Evolutionary conservation across 495 filamentous ascomycete species (phyloP), one percentile per base, ranked within the genome.

Genomic region (Massariosphaeria phaeospora): DNA sequence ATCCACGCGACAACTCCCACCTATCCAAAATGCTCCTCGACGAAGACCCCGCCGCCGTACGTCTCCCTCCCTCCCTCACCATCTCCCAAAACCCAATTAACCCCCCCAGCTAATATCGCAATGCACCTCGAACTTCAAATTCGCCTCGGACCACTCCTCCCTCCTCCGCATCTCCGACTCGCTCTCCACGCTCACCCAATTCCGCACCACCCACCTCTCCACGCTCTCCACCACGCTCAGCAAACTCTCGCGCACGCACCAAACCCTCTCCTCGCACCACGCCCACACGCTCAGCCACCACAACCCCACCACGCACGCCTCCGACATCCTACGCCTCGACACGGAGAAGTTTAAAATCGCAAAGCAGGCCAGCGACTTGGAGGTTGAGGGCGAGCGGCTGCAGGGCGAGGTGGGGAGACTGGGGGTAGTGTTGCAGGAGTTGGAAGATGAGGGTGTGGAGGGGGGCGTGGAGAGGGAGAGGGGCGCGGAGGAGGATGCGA

Each of bases 331-430:
- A 42, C 82, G 85, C 40, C 81, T 94, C 46, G 89, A 94, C 72
- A 90, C 88, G 6, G 85, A 95, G 66, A 97, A 96, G 70, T 98
- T 97, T 70, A 85, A 89, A 47, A 80, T 88, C 50, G 93, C 93
- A 6, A 98, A 98, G 70, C 79, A 84, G 9, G 88, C 85, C 0
- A 82, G 81, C 0, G 93, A 96, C 62, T 72, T 91, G 1, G 93
- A 98, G 73, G 90, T 91, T 66, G 91, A 96, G 68, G 84, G 85
- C 25, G 91, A 96, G 70, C 77, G 91, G 2, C 73, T 98, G 31
- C 84, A 91, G 61, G 79, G 80, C 21, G 89, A 96, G 68, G 72
- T 91, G 29, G 86, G 83, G 34, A 80, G 86, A 65, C 71, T 96
- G 49, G 83, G 84, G 57, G 82, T 80, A 43, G 73, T 84, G 35